Evolutionary conservation across 1,139 yeast genomes (phyloP).

Genomic region (Ogataea hybrid): DNA sequence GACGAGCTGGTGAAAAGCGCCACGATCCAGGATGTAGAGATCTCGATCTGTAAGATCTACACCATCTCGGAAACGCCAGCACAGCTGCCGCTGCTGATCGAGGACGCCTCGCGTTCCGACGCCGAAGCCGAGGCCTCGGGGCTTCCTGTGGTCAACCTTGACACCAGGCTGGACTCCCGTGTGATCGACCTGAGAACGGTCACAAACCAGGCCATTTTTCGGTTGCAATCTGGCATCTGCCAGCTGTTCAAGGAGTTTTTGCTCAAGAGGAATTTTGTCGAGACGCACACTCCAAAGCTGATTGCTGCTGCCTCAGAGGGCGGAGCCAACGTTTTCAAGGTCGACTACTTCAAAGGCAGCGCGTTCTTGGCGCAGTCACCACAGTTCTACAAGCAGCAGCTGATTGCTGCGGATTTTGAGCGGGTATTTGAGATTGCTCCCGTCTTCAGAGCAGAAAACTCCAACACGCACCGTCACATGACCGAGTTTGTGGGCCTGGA

Average conservation of each 20-base stretch:
- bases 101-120: constrained; percentile 95
- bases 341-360: constrained; percentile 85
- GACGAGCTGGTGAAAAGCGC: constrained; percentile 88
- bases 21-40: constrained; percentile 87
- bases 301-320: constrained; percentile 97
- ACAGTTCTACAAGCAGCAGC: constrained; percentile 95
- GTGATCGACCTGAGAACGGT: constrained; percentile 95
- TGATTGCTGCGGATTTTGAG: constrained; percentile 97
- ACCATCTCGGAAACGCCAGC: constrained; percentile 87
- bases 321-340: constrained; percentile 94
- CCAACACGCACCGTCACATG: constrained; percentile 99
- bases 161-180: constrained; percentile 92
- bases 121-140: constrained; percentile 92
- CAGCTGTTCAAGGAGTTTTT: constrained; percentile 87
- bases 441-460: constrained; percentile 98
- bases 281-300: constrained; percentile 93
- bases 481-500: constrained; percentile 98
- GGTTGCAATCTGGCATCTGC: constrained; percentile 88
- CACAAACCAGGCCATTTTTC: constrained; percentile 96
- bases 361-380: constrained; percentile 98
- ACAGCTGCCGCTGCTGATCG: constrained; percentile 89
- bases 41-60: constrained; percentile 69
- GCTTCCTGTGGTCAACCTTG: constrained; percentile 91
- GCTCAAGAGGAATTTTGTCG: constrained; percentile 65
- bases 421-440: constrained; percentile 95